These are phyloP conservation scores for Candida parachauliodes DNA, from an alignment of 805 yeast species.

Conservation along the genomic window DNA sequence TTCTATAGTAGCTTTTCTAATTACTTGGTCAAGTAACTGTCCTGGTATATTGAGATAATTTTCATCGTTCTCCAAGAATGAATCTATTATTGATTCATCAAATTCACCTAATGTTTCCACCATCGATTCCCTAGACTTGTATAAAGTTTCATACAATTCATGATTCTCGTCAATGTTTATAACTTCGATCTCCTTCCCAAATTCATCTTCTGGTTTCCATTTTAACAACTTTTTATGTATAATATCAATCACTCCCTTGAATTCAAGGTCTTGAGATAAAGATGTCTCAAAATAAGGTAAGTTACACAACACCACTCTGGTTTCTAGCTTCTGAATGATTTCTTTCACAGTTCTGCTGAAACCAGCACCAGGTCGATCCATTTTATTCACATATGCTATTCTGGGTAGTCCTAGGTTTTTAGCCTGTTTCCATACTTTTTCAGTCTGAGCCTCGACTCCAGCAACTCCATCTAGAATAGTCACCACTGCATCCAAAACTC, in stretches of 20 bases:
- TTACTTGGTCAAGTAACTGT: constrained; percentile 50
- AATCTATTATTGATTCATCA: constrained; percentile 74
- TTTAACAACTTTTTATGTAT: constrained; percentile 55
- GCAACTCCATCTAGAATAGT: constrained; percentile 93
- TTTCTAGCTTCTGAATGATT: constrained; percentile 68
- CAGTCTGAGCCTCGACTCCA: constrained; percentile 98
- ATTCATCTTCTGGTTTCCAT: constrained; percentile 43
- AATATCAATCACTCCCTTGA: constrained; percentile 76
- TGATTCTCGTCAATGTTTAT: constrained; percentile 36
- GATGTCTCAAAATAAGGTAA: constrained; percentile 60
- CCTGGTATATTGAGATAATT: constrained; percentile 67
- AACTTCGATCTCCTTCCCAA: constrained; percentile 53
- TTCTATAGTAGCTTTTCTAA: constrained; percentile 59
- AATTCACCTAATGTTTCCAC: constrained; percentile 81
- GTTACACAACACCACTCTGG: constrained; percentile 71
- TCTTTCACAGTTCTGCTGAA: constrained; percentile 87
- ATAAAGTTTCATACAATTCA: constrained; percentile 45
- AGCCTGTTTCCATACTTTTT: constrained; percentile 94
- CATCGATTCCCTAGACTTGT: constrained; percentile 63
- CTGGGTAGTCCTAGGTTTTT: constrained; percentile 63
- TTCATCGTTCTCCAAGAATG: constrained; percentile 67
- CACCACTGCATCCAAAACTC: constrained; percentile 93
- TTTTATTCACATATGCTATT: constrained; percentile 81
- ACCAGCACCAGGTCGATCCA: constrained; percentile 97
- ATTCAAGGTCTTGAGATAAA: constrained; percentile 34